A percentile compares a stretch with the other conserved stretches of the same genome.
Evolutionary conservation across 2,329 filamentous ascomycete species (phyloP).

Genomic region (Penicillium occitanis): DNA sequence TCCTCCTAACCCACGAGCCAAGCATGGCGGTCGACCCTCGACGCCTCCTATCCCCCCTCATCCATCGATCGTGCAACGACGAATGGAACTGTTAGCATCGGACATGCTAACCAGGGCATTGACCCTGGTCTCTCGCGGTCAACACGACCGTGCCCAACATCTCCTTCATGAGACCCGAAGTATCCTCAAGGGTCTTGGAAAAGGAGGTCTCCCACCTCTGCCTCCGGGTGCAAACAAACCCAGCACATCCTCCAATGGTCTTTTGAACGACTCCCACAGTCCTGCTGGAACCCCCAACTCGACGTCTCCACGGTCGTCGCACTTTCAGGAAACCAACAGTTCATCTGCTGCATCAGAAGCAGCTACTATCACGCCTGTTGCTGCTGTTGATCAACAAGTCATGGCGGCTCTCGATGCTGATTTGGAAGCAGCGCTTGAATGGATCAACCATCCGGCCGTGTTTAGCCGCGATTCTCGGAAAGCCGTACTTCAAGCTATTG

Average conservation of each 20-base stretch:
- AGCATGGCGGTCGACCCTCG: conserved; percentile 46
- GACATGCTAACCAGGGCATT: conserved; percentile 95
- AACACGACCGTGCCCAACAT: conserved; percentile 91
- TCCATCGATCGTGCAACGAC: conserved; percentile 88
- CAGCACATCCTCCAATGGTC: conserved; percentile 1
- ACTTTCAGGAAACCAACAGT: conserved; percentile 33
- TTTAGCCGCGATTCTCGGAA: conserved; percentile 94
- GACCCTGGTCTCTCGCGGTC: conserved; percentile 83
- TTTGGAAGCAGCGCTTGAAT: conserved; percentile 85
- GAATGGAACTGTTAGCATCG: conserved; percentile 96
- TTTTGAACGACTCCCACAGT: conserved; percentile 40
- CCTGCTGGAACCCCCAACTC: conserved; percentile 40
- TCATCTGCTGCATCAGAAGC: conserved; percentile 40
- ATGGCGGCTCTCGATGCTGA: conserved; percentile 88
- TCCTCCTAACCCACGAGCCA: conserved; percentile 65
- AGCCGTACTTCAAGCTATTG: conserved; percentile 92
- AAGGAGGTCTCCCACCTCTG: conserved; percentile 88
- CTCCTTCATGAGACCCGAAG: conserved; percentile 89
- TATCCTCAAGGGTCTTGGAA: conserved; percentile 92
- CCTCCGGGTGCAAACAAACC: conserved; percentile 54
- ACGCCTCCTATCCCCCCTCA: conserved; percentile 90
- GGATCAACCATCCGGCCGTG: conserved; percentile 95
- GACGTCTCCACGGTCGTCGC: conserved; percentile 40
- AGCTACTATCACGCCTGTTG: conserved; percentile 54
- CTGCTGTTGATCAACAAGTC: conserved; percentile 78